Evolutionary conservation across 164 flowering plant genomes (phyloP), one percentile per base, ranked within the genome.

Genomic region (Chimonanthus praecox): DNA sequence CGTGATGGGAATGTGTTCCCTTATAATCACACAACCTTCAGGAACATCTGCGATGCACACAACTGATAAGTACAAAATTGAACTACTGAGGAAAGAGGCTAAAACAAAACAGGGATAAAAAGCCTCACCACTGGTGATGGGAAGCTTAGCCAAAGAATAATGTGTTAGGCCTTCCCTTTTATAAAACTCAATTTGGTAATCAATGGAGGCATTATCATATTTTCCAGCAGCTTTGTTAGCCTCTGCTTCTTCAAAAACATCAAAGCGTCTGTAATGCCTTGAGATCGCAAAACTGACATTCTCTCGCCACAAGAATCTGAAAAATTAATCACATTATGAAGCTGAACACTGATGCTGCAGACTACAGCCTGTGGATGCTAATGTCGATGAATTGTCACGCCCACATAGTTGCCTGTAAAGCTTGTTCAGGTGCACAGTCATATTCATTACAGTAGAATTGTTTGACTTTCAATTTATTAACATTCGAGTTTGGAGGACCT

Each of bases 161-260:
- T 94, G 97, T 20, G 90, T 90, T 73, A 95, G 76, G 50, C 99
- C 99, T 80, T 95, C 99, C 13, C 70, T 80, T 79, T 75, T 88
- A 74, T 95, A 95, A 71, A 95, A 95, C 9, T 90, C 87, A 61
- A 95, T 78, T 82, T 95, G 99, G 75, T 62, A 68, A 81, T 95
- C 95, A 77, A 95, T 93, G 66, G 99, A 93, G 64, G 87, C 72
- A 80, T 93, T 95, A 61, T 85, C 89, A 75, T 93, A 95, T 64
- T 95, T 95, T 70, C 90, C 92, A n/a, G 89, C 98, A 76, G 90
- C 98, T 86, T 92, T 92, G 76, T 95, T 93, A 58, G 99, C 99
- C 74, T 90, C 97, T 73, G 98, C 99, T 82, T 95, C 99, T 71
- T 81, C 86, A 85, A 90, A 90, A 70, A 95, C 97, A 74, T 95